Percentiles rank a stretch among this genome's conserved stretches.
Conservation (phyloP, 2,329 filamentous ascomycete species). For the Stachybotrys elegans region DNA sequence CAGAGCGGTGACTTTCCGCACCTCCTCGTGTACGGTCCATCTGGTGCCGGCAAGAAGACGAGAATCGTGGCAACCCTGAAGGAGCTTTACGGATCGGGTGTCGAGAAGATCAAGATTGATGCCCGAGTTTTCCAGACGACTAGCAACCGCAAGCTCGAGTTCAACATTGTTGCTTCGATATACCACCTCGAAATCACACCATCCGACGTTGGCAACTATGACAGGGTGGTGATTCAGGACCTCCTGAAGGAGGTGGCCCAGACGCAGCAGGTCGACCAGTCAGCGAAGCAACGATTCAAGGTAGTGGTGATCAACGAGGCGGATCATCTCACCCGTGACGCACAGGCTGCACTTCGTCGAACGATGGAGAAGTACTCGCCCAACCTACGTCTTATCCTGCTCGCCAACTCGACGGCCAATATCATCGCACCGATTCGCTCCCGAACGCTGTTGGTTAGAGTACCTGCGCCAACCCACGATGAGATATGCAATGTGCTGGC, state of each 20-base stretch:
- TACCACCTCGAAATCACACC: conserved; percentile 99
- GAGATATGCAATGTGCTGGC: conserved; percentile 80
- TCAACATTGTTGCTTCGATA: conserved; percentile 95
- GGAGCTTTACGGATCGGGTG: conserved; percentile 89
- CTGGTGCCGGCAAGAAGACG: conserved; percentile 96
- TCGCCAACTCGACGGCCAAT: conserved; percentile 95
- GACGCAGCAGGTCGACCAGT: conserved; percentile 95
- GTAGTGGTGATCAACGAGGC: conserved; percentile 99
- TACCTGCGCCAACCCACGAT: conserved; percentile 79
- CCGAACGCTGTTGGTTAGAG: conserved; percentile 83
- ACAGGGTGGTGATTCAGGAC: conserved; percentile 93
- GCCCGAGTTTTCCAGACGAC: conserved; percentile 93
- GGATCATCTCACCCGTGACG: conserved; percentile 88
- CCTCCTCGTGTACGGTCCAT: conserved; percentile 93
- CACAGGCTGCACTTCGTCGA: conserved; percentile 85
- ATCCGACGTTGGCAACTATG: conserved; percentile 93
- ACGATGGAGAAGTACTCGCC: conserved; percentile 99
- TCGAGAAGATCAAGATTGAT: conserved; percentile 99
- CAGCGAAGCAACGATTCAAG: conserved; percentile 90
- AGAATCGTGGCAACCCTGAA: conserved; percentile 92
- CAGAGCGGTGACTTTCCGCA: conserved; percentile 98
- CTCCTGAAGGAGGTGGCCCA: conserved; percentile 96
- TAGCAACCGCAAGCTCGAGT: conserved; percentile 95
- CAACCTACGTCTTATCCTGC: conserved; percentile 82
- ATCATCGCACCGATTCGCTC: conserved; percentile 98